Percentiles rank a stretch among this genome's conserved stretches.
Evolutionary conservation across 106 monocot genomes (phyloP).

Genomic region (Dactylorhiza incarnata): DNA sequence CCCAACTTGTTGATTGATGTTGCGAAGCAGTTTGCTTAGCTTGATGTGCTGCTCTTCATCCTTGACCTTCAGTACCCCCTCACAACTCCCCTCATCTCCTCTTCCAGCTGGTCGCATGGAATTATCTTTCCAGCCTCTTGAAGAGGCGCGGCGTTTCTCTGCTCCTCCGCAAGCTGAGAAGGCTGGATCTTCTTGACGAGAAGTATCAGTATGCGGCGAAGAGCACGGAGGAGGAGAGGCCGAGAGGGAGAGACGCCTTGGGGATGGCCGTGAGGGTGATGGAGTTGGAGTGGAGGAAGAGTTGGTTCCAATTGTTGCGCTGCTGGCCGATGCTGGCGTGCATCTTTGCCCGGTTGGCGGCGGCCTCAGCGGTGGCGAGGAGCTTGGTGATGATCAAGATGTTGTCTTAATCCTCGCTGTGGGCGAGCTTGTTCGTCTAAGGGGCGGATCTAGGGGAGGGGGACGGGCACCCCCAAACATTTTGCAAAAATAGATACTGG

Average conservation of each 20-base stretch:
- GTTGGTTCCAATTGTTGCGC: constrained; percentile 71
- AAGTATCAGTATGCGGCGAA: constrained; percentile 7
- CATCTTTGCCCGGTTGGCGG: constrained; percentile 70
- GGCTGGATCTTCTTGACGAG: constrained; percentile 74
- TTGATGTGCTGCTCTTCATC: constrained; percentile 47
- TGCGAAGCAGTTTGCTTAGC: constrained; percentile 26
- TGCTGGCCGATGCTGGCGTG: constrained; percentile 67
- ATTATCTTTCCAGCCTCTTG: constrained; percentile 48
- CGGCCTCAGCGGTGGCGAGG: constrained; percentile 52
- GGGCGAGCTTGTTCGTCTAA: neutral
- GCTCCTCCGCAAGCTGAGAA: constrained; percentile 87
- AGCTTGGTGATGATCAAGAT: constrained; percentile 19
- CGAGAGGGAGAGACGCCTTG: constrained; percentile 40
- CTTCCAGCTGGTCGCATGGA: constrained; percentile 34
- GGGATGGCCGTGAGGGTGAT: constrained; percentile 43
- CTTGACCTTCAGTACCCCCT: constrained; percentile 36
- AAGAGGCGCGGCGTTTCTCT: constrained; percentile 73
- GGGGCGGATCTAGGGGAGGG: no score
- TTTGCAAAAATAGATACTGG: no score
- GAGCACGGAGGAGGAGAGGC: constrained; percentile 21
- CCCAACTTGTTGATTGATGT: constrained; percentile 44
- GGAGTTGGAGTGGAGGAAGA: constrained; percentile 52
- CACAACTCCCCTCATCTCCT: constrained; percentile 42
- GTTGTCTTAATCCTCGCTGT: neutral
- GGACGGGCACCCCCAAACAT: no score